phyloP scores from a whole-genome alignment of 1,284 basidiomycete species.

The Gastroboletus turbinatus region DNA sequence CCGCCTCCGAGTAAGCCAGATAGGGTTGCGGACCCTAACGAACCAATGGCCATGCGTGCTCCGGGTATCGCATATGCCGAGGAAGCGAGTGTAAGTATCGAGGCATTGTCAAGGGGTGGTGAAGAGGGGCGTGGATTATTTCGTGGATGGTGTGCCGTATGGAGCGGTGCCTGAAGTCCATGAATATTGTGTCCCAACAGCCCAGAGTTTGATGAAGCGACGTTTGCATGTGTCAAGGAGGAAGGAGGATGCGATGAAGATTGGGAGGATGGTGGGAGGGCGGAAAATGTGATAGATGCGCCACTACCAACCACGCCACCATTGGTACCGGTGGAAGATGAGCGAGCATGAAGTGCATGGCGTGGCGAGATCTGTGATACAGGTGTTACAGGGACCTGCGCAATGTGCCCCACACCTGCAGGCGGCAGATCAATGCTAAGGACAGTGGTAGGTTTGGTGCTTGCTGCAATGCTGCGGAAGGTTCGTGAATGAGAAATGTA shows the following conservation, averaged over 20 bases:
- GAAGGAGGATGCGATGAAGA: slow-evolving; percentile 49
- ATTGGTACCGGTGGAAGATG: slow-evolving; percentile 53
- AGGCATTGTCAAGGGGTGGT: slow-evolving; percentile 89
- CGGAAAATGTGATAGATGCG: slow-evolving; percentile 69
- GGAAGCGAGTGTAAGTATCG: slow-evolving; percentile 88
- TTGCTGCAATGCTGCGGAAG: slow-evolving; percentile 79
- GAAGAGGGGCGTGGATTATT: slow-evolving; percentile 93
- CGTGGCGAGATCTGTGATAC: slow-evolving; percentile 43
- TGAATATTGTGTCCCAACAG: slow-evolving; percentile 25
- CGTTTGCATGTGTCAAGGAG: slow-evolving; percentile 37
- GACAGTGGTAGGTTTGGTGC: slow-evolving; percentile 94
- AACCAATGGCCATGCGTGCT: slow-evolving; percentile 40
- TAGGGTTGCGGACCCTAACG: slow-evolving; percentile 45
- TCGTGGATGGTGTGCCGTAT: slow-evolving; percentile 88
- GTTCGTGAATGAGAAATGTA: slow-evolving; percentile 79
- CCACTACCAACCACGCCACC: slow-evolving; percentile 44
- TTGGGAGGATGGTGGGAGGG: slow-evolving; percentile 53
- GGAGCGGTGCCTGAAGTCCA: slow-evolving; percentile 76
- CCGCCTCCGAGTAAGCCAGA: slow-evolving; percentile 51
- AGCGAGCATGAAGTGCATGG: slow-evolving; percentile 56
- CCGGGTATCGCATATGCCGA: slow-evolving; percentile 81
- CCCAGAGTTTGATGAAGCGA: slow-evolving; percentile 26
- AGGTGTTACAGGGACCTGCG: slow-evolving; percentile 73
- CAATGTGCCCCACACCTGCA: slow-evolving; percentile 86
- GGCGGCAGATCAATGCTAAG: slow-evolving; percentile 82